Base-by-base conservation (phyloP, 2,329 filamentous ascomycete species). In the Diaporthe citrichinensis region DNA sequence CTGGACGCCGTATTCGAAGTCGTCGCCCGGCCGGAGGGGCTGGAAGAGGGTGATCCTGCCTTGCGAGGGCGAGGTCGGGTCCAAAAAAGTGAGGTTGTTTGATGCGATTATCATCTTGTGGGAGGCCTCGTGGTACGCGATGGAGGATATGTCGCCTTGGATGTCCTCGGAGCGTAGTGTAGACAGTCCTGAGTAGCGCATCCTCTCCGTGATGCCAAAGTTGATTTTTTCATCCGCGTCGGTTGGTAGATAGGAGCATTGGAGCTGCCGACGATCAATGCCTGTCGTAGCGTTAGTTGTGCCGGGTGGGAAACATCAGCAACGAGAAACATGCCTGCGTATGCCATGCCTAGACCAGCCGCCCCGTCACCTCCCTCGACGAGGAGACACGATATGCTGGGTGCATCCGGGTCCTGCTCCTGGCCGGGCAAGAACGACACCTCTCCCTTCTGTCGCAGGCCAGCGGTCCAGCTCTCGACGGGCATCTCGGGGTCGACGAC, bases 11-110 rank as follows among this genome's bases (percentile, higher is more conserved):
- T 25, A 20, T 3, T 12, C 28, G n/a, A 10, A n/a, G 39, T 78
- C 77, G 61, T 82, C 81, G 74, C 83, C 77, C 55, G 79, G 77
- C 39, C 81, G 73, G 3, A 14, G 78, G n/a, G 87, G 82, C 31
- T 82, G 80, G 15, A 88, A 74, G 9, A 91, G 82, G n/a, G 87
- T 89, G 2, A 81, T 79, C 77, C 82, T 87, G 2, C 88, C 87
- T 58, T 87, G 89, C 79, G 88, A 90, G 39, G 86, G 25, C 53
- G 8, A 28, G 51, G 51, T 53, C 41, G 15, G 74, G 39, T 83
- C 76, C 6, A 85, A 85, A 0, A 80, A 81, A 0, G 81, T 65
- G 0, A 87, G 81, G 1, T 84, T 79, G 0, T 84, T 80, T 9
- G 86, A 86, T 6, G 87, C 86, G 41, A 88, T 72, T 7, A 90